Evolutionary conservation across 2,329 filamentous ascomycete species (phyloP).

Genomic region (Peltaster fructicola): DNA sequence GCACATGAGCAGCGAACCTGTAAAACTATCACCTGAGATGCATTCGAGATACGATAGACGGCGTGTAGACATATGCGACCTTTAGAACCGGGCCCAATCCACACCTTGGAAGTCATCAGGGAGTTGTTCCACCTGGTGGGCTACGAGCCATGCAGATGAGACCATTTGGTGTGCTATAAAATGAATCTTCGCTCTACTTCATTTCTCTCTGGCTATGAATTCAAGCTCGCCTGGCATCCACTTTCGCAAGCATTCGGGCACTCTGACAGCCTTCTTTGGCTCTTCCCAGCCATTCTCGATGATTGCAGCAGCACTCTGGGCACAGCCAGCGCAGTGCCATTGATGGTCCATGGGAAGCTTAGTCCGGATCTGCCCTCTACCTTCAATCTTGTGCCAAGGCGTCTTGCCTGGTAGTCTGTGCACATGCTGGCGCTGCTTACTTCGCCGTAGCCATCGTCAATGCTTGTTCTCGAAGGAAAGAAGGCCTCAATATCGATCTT

Average conservation of each 20-base stretch:
- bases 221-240: slow-evolving; percentile 45
- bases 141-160: too few species aligned
- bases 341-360: slow-evolving; percentile 73
- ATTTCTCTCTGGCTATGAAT: slow-evolving; percentile 1
- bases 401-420: slow-evolving; percentile 80
- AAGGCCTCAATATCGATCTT: slow-evolving; percentile 91
- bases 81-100: too few species aligned
- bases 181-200: slow-evolving; percentile 1
- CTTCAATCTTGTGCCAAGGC: slow-evolving; percentile 59
- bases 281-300: slow-evolving; percentile 85
- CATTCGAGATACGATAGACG: too few species aligned
- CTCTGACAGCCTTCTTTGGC: slow-evolving; percentile 42
- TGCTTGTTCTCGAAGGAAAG: slow-evolving; percentile 61
- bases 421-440: slow-evolving; percentile 82
- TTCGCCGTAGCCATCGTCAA: slow-evolving; percentile 71
- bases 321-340: slow-evolving; percentile 84
- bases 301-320: slow-evolving; percentile 72
- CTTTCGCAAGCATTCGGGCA: slow-evolving; percentile 62
- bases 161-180: too few species aligned
- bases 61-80: too few species aligned
- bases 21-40: too few species aligned
- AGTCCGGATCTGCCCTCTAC: slow-evolving; percentile 30
- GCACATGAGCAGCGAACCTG: too few species aligned
- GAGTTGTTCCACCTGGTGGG: too few species aligned
- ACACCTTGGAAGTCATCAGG: too few species aligned